Percentiles rank a stretch among this genome's conserved stretches.
phyloP scores from a whole-genome alignment of 306 rosid genomes.

The Casuarina glauca region DNA sequence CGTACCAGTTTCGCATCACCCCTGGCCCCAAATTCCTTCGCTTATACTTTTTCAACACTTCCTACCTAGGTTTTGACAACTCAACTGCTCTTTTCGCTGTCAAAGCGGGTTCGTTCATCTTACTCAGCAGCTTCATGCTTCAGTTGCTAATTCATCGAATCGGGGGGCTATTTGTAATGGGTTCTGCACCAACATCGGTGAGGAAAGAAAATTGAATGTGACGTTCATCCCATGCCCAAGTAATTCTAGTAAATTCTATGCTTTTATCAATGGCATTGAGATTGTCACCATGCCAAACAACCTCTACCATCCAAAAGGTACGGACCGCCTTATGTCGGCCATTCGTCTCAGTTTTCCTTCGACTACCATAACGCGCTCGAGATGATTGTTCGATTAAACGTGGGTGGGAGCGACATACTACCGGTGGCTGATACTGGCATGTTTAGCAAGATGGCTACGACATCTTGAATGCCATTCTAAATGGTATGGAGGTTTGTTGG shows the following conservation, averaged over 20 bases:
- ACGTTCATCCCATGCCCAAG: slow-evolving; percentile 17
- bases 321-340: not conserved
- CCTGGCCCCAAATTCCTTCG: too few relatives aligned
- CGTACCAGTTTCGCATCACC: too few relatives aligned
- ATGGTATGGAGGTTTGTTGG: too few relatives aligned
- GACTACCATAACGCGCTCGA: slow-evolving; percentile 34
- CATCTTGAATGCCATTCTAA: too few relatives aligned
- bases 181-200: slow-evolving; percentile 23
- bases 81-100: too few relatives aligned
- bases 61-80: too few relatives aligned
- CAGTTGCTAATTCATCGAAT: too few relatives aligned
- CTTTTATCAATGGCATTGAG: slow-evolving; percentile 47
- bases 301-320: not conserved
- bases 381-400: slow-evolving; percentile 34
- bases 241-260: slow-evolving; percentile 3
- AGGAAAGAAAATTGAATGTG: slow-evolving; percentile 27
- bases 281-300: slow-evolving; percentile 40
- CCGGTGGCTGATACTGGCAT: slow-evolving; percentile 32
- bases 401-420: slow-evolving; percentile 34
- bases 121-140: too few relatives aligned
- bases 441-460: too few relatives aligned
- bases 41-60: too few relatives aligned
- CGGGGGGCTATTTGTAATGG: too few relatives aligned
- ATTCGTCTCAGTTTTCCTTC: not conserved
- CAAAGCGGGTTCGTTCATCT: too few relatives aligned